Evolutionary conservation across 805 yeast species (phyloP).

Genomic region (Cyberlindnera euphorbiiphila): DNA sequence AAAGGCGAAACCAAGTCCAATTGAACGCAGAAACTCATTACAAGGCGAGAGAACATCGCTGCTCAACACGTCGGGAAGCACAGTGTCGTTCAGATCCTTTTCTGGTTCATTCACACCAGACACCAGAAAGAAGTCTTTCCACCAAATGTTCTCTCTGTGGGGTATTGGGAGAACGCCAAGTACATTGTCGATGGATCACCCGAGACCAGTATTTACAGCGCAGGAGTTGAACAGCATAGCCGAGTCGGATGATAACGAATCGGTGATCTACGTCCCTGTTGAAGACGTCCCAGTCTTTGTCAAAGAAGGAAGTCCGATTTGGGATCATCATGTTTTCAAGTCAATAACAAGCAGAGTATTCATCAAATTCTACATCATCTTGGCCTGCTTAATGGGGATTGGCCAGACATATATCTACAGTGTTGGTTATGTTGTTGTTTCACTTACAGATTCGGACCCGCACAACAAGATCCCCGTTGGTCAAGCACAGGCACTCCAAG

Average conservation of each 20-base stretch:
- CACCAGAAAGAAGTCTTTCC: conserved; percentile 20
- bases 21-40: conserved; percentile 9
- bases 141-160: conserved; percentile 25
- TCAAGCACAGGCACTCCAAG: conserved; percentile 64
- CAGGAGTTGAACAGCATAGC: conserved; percentile 8
- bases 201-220: conserved; percentile 12
- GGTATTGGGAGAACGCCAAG: conserved; percentile 29
- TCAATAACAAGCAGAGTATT: conserved; percentile 32
- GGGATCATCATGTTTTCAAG: conserved; percentile 26
- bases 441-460: conserved; percentile 34
- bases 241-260: conserved; percentile 12
- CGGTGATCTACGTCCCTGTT: conserved; percentile 28
- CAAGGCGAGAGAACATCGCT: conserved; percentile 10
- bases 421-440: conserved; percentile 67
- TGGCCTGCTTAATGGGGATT: conserved; percentile 55
- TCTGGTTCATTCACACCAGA: conserved; percentile 5
- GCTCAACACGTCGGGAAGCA: conserved; percentile 10
- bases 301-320: conserved; percentile 25
- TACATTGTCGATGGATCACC: conserved; percentile 13
- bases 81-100: conserved; percentile 11
- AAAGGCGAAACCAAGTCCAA: conserved; percentile 6
- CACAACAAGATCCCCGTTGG: conserved; percentile 31
- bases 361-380: conserved; percentile 48
- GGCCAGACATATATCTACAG: conserved; percentile 73
- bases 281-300: conserved; percentile 30